These are phyloP conservation scores for Umbilicaria muhlenbergii DNA, from an alignment of 495 filamentous ascomycete species.

Conservation along the genomic window DNA sequence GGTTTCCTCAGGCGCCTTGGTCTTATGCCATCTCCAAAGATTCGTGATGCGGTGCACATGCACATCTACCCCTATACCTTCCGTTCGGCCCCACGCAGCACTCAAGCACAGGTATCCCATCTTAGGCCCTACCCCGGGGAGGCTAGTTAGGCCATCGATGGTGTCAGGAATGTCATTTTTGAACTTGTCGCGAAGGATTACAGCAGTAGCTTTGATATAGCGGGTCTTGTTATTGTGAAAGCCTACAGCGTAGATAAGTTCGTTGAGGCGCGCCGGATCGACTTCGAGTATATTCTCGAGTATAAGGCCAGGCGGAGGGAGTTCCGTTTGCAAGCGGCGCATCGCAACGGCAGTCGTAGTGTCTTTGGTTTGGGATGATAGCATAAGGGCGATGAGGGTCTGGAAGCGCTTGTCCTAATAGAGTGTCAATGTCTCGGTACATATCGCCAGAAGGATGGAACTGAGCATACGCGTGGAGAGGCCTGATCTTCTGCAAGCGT, in stretches of 20 bases:
- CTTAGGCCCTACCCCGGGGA: slow-evolving; percentile 92
- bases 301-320: slow-evolving; percentile 46
- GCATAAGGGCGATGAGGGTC: slow-evolving; percentile 83
- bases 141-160: slow-evolving; percentile 55
- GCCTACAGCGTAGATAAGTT: slow-evolving; percentile 69
- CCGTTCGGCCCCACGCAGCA: slow-evolving; percentile 44
- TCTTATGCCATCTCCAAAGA: slow-evolving; percentile 86
- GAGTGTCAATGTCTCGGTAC: slow-evolving; percentile 1
- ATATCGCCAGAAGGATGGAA: slow-evolving; percentile 25
- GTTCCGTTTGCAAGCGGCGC: slow-evolving; percentile 55
- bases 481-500: slow-evolving; percentile 42
- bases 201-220: slow-evolving; percentile 67
- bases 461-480: slow-evolving; percentile 27
- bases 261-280: slow-evolving; percentile 51
- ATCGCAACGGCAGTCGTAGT: slow-evolving; percentile 82
- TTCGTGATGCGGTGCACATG: slow-evolving; percentile 85
- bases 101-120: slow-evolving; percentile 92
- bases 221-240: slow-evolving; percentile 95
- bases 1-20: slow-evolving; percentile 75
- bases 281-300: slow-evolving; percentile 68
- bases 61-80: slow-evolving; percentile 52
- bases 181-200: slow-evolving; percentile 53
- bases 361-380: slow-evolving; percentile 94
- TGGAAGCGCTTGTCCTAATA: slow-evolving; percentile 65
- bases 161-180: slow-evolving; percentile 71